Evolutionary conservation across 2,329 filamentous ascomycete genomes (phyloP), one percentile per base, ranked within the genome.

Genomic region (Fusarium sp.): DNA sequence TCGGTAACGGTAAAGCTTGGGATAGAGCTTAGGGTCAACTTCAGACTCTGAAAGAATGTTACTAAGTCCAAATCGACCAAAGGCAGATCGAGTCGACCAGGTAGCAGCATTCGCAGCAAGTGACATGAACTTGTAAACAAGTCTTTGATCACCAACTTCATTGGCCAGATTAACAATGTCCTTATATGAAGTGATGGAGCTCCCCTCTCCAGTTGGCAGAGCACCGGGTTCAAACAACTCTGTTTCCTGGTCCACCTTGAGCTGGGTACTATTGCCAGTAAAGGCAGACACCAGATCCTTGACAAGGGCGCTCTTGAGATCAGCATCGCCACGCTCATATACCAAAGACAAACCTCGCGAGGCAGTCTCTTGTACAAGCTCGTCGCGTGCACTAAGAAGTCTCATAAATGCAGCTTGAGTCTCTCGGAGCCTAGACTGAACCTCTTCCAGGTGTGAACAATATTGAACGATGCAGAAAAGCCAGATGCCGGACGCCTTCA

Each of bases 71-170:
- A 98, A 98, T 17, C 95, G 90, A 6, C 96, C 96, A 82, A 99
- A 98, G 0, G 96, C 96, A 2, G 96, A 97, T 57, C 96, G 90
- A n/a, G 95, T 97, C 4, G 95, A 96, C 96, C 96, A 99, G 22
- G 97, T 97, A 2, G 95, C 95, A 54, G 97, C 97, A 79, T 98
- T 98, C 4, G 95, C 94, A 6, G 96, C 96, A 75, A 99, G 88
- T 1, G 95, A 96, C 96, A 99, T 99, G 84, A 99, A 98, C 70
- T 95, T 94, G 85, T 99, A 99, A 3, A 98, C 94, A n/a, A 99
- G 86, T 76, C 93, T 95, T 66, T 96, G 96, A 78, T 99, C 96
- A 17, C 96, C 96, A 39, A 98, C 95, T 83, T 99, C 96, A 48
- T 96, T 94, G n/a, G 96, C 96, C 54, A 99, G 86, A 75, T 89